phyloP scores from a whole-genome alignment of 768 basidiomycete species.

The Suillus hirtellus region DNA sequence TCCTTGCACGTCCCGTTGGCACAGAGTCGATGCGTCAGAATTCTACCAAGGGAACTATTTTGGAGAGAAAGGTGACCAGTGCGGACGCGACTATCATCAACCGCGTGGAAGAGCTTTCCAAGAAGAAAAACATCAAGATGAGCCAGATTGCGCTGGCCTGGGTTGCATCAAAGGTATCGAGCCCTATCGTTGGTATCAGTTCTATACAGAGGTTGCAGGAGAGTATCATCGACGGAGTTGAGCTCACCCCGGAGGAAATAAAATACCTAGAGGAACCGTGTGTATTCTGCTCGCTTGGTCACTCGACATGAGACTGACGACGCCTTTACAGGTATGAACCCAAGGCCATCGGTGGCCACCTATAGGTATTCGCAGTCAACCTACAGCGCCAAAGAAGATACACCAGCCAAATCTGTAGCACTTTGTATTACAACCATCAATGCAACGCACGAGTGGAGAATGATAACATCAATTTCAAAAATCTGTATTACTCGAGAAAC shows the following conservation, averaged over 20 bases:
- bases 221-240: conserved; percentile 26
- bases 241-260: conserved; percentile 32
- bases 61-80: conserved; percentile 27
- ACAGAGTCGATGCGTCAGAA: conserved; percentile 24
- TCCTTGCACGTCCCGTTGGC: conserved; percentile 39
- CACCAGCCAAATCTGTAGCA: not conserved
- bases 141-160: conserved; percentile 47
- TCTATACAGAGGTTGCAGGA: conserved; percentile 32
- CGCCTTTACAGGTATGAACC: conserved; percentile 19
- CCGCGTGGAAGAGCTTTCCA: conserved; percentile 43
- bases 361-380: not conserved
- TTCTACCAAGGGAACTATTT: conserved; percentile 19
- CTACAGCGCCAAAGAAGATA: not conserved
- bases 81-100: conserved; percentile 38
- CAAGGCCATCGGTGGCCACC: conserved; percentile 18
- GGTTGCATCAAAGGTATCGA: conserved; percentile 40
- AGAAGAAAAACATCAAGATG: conserved; percentile 42
- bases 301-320: conserved; percentile 4
- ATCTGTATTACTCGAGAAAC: not conserved
- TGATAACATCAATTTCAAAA: not conserved
- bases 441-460: not conserved
- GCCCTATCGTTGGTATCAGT: conserved; percentile 46
- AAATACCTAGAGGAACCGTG: conserved; percentile 33
- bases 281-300: not conserved
- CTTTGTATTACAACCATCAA: not conserved